phyloP scores from a whole-genome alignment of 306 rosid species.

The Hippophae tibetana region DNA sequence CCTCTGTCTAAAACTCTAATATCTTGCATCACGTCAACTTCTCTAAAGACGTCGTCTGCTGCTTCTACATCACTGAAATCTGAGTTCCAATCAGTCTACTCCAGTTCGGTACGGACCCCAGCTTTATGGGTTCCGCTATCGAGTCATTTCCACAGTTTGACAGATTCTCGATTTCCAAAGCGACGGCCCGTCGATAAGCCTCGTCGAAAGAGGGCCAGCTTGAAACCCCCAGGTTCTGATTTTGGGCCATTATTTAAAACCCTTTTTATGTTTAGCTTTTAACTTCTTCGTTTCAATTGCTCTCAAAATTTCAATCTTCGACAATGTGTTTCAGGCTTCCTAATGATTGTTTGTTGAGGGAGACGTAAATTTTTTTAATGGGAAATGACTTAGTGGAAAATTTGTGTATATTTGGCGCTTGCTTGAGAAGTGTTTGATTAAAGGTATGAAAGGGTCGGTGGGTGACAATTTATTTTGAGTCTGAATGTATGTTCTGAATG shows the following conservation, averaged over 20 bases:
- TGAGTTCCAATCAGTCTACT: conserved; percentile 12
- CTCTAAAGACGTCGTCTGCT: conserved; percentile 14
- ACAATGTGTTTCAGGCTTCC: not conserved
- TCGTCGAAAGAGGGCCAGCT: conserved; percentile 63
- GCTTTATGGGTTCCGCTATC: conserved; percentile 37
- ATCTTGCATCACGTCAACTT: conserved; percentile 11
- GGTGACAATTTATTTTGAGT: not conserved
- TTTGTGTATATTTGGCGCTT: not conserved
- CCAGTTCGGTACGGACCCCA: conserved; percentile 11
- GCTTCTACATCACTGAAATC: conserved; percentile 16
- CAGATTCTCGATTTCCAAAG: conserved; percentile 76
- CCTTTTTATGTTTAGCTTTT: not conserved
- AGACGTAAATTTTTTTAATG: not conserved
- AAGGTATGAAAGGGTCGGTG: not conserved
- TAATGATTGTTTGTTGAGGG: not conserved
- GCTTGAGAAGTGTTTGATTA: not conserved
- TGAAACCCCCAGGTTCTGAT: conserved; percentile 60
- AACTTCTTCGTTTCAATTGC: not conserved
- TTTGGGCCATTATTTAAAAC: not conserved
- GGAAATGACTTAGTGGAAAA: not conserved
- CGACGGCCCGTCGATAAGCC: conserved; percentile 59
- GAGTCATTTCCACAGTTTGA: conserved; percentile 60
- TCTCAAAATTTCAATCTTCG: not conserved
- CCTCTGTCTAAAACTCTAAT: conserved; percentile 38
- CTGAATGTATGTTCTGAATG: conserved; percentile 3